Percentiles rank a stretch among this genome's conserved stretches.
Evolutionary conservation across 352 stramenopile species (phyloP).

Genomic region (Blastocystis sp.): DNA sequence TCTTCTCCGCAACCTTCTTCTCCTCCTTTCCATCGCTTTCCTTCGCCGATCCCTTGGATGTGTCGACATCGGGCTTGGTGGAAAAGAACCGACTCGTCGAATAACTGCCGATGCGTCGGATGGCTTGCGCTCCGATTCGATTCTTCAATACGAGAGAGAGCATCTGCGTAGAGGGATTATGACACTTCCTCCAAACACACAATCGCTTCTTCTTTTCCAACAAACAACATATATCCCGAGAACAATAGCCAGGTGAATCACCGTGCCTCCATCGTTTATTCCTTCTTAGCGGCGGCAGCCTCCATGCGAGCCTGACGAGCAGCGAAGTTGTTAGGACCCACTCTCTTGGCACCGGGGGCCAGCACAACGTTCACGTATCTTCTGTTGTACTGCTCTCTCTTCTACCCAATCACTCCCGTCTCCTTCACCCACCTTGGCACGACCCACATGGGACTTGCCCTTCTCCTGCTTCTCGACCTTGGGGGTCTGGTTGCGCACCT

Average conservation of each 20-base stretch:
- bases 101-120: not conserved
- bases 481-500: constrained; percentile 98
- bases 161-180: not conserved
- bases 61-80: not conserved
- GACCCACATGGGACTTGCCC: constrained; percentile 82
- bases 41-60: not conserved
- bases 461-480: constrained; percentile 97
- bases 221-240: not conserved
- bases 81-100: not conserved
- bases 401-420: constrained; percentile 66
- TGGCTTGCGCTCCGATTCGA: not conserved
- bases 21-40: not conserved
- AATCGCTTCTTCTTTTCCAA: not conserved
- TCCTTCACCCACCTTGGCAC: constrained; percentile 67
- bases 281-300: constrained; percentile 71
- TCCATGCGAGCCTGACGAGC: constrained; percentile 62
- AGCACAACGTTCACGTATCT: constrained; percentile 97
- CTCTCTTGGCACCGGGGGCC: constrained; percentile 85
- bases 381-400: constrained; percentile 99
- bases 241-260: not conserved
- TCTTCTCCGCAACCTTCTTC: not conserved
- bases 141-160: not conserved
- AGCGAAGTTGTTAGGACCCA: constrained; percentile 95
- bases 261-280: constrained; percentile 63
- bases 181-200: not conserved